These are phyloP conservation scores for Candida manassasensis DNA, from an alignment of 805 yeast genomes.

Conservation along the genomic window DNA sequence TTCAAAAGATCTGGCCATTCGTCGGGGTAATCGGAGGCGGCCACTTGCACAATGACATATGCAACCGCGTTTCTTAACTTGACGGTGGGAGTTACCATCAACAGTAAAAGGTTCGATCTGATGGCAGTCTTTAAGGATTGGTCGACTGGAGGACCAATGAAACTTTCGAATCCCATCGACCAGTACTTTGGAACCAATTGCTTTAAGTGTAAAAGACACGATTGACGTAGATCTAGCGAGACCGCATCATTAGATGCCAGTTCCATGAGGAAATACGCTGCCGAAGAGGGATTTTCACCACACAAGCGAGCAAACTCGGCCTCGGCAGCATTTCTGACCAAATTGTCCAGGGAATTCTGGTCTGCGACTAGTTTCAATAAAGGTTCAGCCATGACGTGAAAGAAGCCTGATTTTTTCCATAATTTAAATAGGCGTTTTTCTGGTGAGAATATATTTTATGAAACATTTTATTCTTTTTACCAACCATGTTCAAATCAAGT, in stretches of 20 bases:
- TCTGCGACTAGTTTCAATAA: conserved; percentile 7
- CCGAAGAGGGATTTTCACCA: conserved; percentile 46
- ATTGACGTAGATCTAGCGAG: conserved; percentile 46
- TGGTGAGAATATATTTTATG: not conserved
- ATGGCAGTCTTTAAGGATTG: conserved; percentile 48
- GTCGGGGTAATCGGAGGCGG: conserved; percentile 89
- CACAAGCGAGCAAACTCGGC: conserved; percentile 38
- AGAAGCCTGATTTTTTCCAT: no score
- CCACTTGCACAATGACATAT: conserved; percentile 76
- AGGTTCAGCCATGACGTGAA: conserved; percentile 6
- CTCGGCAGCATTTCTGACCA: conserved; percentile 50
- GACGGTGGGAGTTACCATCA: conserved; percentile 42
- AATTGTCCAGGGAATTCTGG: conserved; percentile 47
- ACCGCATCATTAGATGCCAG: conserved; percentile 30
- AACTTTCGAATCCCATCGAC: conserved; percentile 80
- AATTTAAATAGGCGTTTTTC: not conserved
- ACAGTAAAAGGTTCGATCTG: conserved; percentile 45
- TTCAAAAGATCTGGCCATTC: conserved; percentile 80
- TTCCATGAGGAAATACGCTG: conserved; percentile 39
- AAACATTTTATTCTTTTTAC: not conserved
- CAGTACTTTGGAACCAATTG: conserved; percentile 68
- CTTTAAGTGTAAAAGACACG: conserved; percentile 62
- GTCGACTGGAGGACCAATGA: conserved; percentile 58
- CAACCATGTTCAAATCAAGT: conserved; percentile 8
- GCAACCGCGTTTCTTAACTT: conserved; percentile 66